A percentile compares a stretch with the other conserved stretches of the same genome.
These are phyloP conservation scores for Penicillium paxilli DNA, from an alignment of 495 filamentous ascomycete species.

Conservation along the genomic window DNA sequence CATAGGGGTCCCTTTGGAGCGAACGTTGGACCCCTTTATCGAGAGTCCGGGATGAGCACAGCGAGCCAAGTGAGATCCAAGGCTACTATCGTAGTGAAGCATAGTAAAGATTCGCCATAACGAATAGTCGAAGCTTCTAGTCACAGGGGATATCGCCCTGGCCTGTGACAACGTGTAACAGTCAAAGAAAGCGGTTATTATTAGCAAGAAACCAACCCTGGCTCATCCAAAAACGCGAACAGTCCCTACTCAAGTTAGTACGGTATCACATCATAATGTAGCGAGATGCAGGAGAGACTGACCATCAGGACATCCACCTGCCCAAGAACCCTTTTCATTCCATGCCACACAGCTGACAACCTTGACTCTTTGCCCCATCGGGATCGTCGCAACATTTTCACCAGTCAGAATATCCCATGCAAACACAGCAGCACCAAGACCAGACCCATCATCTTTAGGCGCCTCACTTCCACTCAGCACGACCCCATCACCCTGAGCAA, in stretches of 20 bases:
- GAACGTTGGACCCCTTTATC: no score
- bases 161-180: no score
- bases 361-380: slow-evolving; percentile 57
- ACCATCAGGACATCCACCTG: slow-evolving; percentile 63
- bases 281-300: slow-evolving; percentile 13
- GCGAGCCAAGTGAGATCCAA: no score
- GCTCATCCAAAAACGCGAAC: slow-evolving; percentile 27
- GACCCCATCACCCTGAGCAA: slow-evolving; percentile 72
- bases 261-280: no score
- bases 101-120: no score
- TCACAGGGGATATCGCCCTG: no score
- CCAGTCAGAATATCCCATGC: slow-evolving; percentile 90
- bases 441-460: slow-evolving; percentile 33
- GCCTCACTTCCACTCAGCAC: slow-evolving; percentile 84
- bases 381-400: slow-evolving; percentile 58
- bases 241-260: slow-evolving; percentile 10
- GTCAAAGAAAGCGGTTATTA: no score
- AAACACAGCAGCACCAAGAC: slow-evolving; percentile 64
- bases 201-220: no score
- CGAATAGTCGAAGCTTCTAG: no score
- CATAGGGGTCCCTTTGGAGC: no score
- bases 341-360: slow-evolving; percentile 68
- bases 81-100: no score
- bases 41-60: no score
- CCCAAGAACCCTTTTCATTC: slow-evolving; percentile 68